Percentiles rank a stretch among this genome's conserved stretches.
Conservation (phyloP, 176 grass and related monocot genomes). For the Aegilops speltoides region DNA sequence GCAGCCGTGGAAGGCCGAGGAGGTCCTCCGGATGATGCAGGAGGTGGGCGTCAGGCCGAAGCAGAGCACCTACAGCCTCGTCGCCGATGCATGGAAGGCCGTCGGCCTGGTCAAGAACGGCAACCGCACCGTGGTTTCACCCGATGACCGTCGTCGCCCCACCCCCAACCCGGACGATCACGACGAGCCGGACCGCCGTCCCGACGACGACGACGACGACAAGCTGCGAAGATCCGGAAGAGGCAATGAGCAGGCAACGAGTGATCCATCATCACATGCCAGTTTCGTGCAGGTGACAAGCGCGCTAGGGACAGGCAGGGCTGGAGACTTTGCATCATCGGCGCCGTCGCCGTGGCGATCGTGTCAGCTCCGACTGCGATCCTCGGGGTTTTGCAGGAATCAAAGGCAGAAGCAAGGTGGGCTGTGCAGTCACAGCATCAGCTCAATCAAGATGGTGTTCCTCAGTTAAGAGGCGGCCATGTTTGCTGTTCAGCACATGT, state of each 20-base stretch:
- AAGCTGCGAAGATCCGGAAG: slow-evolving; percentile 28
- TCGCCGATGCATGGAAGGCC: slow-evolving; percentile 77
- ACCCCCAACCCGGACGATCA: neutral
- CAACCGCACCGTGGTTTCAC: slow-evolving; percentile 33
- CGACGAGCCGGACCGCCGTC: neutral
- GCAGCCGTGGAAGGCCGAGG: slow-evolving; percentile 85
- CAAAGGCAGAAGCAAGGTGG: slow-evolving; percentile 33
- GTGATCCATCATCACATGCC: slow-evolving; percentile 17
- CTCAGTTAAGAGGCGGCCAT: slow-evolving; percentile 37
- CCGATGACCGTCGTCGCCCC: neutral
- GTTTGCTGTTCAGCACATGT: neutral
- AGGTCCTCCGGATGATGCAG: slow-evolving; percentile 68
- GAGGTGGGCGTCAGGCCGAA: slow-evolving; percentile 54
- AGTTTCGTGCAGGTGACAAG: slow-evolving; percentile 49
- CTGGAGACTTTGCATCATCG: neutral
- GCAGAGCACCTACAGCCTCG: slow-evolving; percentile 62
- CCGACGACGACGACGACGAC: neutral
- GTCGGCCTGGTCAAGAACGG: slow-evolving; percentile 61
- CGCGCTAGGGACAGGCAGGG: slow-evolving; percentile 17
- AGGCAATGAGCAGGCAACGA: slow-evolving; percentile 28
- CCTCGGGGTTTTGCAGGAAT: slow-evolving; percentile 48
- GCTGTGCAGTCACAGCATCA: slow-evolving; percentile 33
- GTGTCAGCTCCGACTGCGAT: slow-evolving; percentile 32
- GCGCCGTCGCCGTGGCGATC: neutral
- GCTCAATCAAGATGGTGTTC: slow-evolving; percentile 47